Base-by-base conservation (phyloP, 2,329 filamentous ascomycete genomes). In the Colletotrichum aenigma region DNA sequence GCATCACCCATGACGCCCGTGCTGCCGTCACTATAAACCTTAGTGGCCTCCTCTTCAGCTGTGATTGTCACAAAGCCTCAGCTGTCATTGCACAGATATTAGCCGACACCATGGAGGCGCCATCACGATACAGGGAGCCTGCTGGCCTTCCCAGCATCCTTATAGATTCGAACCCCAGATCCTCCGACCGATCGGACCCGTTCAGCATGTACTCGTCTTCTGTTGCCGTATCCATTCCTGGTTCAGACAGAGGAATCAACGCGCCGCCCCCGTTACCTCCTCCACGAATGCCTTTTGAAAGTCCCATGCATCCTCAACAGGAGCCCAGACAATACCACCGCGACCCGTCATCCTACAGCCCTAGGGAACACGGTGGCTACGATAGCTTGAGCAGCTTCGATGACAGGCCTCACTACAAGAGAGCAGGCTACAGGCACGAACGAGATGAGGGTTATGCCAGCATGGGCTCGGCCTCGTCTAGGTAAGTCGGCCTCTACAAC, bases 201-300 rank as follows among this genome's bases (percentile, higher is more conserved):
- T 85, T 81, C 75, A 78, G 82, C 68, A 78, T 81, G 70, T 85
- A 82, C 77, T 79, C 80, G 4, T 78, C 77, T 13, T 78, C 77
- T 3, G 72, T 74, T 61, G 85, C 86, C 56, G 84, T 88, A 81
- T 81, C 85, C 65, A 89, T 89, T 74, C 87, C 86, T 38, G 85
- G 86, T 58, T 77, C 81, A 16, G 77, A 79, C 60, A 81, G 79
- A 73, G 58, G 58, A 13, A 77, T 81, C 74, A 79, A 83, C 76
- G 85, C 82, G 4, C 87, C 87, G 76, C 87, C 87, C 67, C 84
- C 87, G 43, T 78, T 89, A 60, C 87, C 87, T n/a, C 87, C 87
- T n/a, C 87, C 87, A 7, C 82, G 82, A 64, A 80, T 84, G 7
- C 85, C 84, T 8, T 81, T 84, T 48, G 74, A 74, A 48, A 28